Conservation (phyloP, 345 rosid species). For the Carallia pectinifolia region DNA sequence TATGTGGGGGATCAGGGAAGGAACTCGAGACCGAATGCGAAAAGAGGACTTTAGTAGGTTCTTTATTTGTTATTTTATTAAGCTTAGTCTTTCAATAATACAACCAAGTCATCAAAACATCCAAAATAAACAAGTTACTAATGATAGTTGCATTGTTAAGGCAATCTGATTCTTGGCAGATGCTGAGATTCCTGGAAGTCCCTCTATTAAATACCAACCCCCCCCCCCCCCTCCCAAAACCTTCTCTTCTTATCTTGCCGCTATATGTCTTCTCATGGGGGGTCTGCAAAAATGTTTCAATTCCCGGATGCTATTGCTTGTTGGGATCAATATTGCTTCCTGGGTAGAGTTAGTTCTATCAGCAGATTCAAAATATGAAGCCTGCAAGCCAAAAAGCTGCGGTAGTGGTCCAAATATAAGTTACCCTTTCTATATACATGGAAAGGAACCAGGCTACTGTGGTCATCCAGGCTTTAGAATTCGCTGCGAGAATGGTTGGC, state of each 20-base stretch:
- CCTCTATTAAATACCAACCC: not conserved
- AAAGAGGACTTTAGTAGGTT: no score
- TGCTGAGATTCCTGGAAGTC: no score
- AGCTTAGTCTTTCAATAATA: no score
- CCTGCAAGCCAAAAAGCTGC: slow-evolving; percentile 29
- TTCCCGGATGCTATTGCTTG: not conserved
- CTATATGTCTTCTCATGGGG: not conserved
- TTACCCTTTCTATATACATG: slow-evolving; percentile 26
- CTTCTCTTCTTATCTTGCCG: not conserved
- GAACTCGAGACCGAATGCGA: no score
- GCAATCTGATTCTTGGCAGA: no score
- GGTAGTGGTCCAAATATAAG: slow-evolving; percentile 34
- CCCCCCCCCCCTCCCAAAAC: not conserved
- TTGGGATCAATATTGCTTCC: slow-evolving; percentile 10
- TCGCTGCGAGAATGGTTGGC: slow-evolving; percentile 12
- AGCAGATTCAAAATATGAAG: slow-evolving; percentile 18
- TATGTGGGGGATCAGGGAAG: no score
- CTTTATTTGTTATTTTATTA: no score
- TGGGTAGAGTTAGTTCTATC: slow-evolving; percentile 10
- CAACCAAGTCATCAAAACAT: no score
- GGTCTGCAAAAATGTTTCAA: slow-evolving; percentile 1
- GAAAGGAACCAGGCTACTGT: slow-evolving; percentile 14
- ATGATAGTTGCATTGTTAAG: no score
- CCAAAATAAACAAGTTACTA: no score
- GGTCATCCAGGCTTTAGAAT: slow-evolving; percentile 29